phyloP scores from a whole-genome alignment of 2,329 filamentous ascomycete species.

The Cercospora sesami region DNA sequence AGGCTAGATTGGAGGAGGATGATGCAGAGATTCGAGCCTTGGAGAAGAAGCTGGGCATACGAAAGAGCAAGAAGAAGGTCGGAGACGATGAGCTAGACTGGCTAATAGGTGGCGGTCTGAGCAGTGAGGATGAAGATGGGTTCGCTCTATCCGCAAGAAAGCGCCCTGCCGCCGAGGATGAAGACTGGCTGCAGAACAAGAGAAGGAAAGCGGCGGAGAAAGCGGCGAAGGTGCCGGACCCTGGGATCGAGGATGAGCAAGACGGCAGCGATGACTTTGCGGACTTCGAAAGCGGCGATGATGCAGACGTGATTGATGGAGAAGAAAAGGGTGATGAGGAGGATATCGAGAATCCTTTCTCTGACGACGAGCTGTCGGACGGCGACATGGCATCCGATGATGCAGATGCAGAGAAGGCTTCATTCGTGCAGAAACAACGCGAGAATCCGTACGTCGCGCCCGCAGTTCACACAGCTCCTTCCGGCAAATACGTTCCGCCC shows the following conservation, averaged over 20 bases:
- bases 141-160: constrained; percentile 55
- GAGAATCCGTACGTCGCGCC: constrained; percentile 93
- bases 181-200: constrained; percentile 61
- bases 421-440: constrained; percentile 45
- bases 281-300: constrained; percentile 23
- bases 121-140: constrained; percentile 48
- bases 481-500: constrained; percentile 83
- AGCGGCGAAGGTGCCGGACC: neutral
- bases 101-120: constrained; percentile 61
- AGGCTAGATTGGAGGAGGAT: constrained; percentile 68
- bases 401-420: constrained; percentile 38
- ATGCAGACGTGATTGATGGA: constrained; percentile 36
- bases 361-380: constrained; percentile 38
- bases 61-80: constrained; percentile 68
- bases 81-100: constrained; percentile 81
- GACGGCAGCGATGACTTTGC: constrained; percentile 29
- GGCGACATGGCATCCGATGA: constrained; percentile 39
- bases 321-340: constrained; percentile 44
- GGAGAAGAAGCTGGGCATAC: constrained; percentile 84
- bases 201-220: constrained; percentile 51
- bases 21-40: constrained; percentile 85
- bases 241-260: neutral
- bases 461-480: constrained; percentile 40
- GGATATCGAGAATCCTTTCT: constrained; percentile 38
- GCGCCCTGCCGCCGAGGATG: constrained; percentile 52